Conservation (phyloP, 805 yeast species). For the Jamesozyma spencerorum region DNA sequence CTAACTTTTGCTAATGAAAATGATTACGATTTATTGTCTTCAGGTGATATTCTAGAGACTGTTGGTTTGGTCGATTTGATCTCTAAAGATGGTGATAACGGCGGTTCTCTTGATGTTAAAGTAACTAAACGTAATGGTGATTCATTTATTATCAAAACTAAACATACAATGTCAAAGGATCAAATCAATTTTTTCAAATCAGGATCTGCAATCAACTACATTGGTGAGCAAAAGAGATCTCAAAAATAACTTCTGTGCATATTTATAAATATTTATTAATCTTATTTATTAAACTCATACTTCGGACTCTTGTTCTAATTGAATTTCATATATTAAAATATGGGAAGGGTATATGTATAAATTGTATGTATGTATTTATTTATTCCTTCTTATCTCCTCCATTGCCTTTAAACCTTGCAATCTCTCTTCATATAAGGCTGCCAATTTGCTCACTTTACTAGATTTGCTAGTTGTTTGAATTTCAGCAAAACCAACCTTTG, state of each 20-base stretch:
- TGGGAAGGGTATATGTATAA: too few species aligned
- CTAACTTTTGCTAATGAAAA: slow-evolving; percentile 81
- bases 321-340: too few species aligned
- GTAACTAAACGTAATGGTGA: slow-evolving; percentile 72
- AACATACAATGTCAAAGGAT: slow-evolving; percentile 95
- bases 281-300: too few species aligned
- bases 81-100: slow-evolving; percentile 75
- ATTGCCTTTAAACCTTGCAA: slow-evolving; percentile 32
- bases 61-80: slow-evolving; percentile 67
- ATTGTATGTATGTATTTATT: slow-evolving; percentile 2
- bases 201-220: slow-evolving; percentile 92
- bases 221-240: slow-evolving; percentile 48
- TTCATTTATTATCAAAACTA: slow-evolving; percentile 58
- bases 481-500: slow-evolving; percentile 30
- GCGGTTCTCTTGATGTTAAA: slow-evolving; percentile 63
- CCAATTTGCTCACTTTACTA: slow-evolving; percentile 54
- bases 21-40: slow-evolving; percentile 72
- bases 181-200: slow-evolving; percentile 95
- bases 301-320: too few species aligned
- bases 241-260: not conserved
- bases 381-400: slow-evolving; percentile 24
- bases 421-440: slow-evolving; percentile 56
- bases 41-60: slow-evolving; percentile 75
- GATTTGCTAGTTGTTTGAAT: slow-evolving; percentile 50
- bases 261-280: too few species aligned